Percentiles rank a stretch among this genome's conserved stretches.
Evolutionary conservation across 2,329 filamentous ascomycete species (phyloP).

Genomic region (Exserohilum turcica): DNA sequence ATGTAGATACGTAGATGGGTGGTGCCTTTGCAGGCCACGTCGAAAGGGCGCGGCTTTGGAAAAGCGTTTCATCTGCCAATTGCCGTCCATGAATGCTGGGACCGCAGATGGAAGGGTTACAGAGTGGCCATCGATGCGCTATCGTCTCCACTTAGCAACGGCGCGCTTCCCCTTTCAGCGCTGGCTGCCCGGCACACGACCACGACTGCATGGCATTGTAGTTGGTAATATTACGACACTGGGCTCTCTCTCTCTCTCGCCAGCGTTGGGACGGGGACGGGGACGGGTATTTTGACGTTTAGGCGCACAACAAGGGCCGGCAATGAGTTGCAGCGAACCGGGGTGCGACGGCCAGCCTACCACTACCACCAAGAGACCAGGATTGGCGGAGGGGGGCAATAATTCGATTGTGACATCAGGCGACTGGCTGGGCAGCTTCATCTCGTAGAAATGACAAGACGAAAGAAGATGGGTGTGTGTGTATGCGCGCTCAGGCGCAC

Average conservation of each 20-base stretch:
- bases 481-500: background rate
- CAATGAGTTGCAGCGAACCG: background rate
- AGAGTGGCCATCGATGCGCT: background rate
- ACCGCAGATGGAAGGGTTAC: background rate
- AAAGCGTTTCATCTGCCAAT: background rate
- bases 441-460: background rate
- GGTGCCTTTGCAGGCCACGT: background rate
- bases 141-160: background rate
- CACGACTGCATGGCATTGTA: too few species aligned
- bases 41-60: background rate
- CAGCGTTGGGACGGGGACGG: background rate
- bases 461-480: background rate
- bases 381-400: background rate
- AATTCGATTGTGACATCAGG: background rate
- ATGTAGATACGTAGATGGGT: too few species aligned
- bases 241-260: too few species aligned
- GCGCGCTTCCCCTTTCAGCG: constrained; percentile 2
- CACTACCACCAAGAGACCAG: background rate
- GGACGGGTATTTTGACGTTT: background rate
- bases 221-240: too few species aligned
- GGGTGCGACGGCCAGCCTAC: background rate
- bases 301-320: background rate
- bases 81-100: background rate
- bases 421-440: background rate
- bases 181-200: background rate